Evolutionary conservation across 208 protist genomes (phyloP), one percentile per base, ranked within the genome.

Genomic region (Acanthamoeba lenticulata): DNA sequence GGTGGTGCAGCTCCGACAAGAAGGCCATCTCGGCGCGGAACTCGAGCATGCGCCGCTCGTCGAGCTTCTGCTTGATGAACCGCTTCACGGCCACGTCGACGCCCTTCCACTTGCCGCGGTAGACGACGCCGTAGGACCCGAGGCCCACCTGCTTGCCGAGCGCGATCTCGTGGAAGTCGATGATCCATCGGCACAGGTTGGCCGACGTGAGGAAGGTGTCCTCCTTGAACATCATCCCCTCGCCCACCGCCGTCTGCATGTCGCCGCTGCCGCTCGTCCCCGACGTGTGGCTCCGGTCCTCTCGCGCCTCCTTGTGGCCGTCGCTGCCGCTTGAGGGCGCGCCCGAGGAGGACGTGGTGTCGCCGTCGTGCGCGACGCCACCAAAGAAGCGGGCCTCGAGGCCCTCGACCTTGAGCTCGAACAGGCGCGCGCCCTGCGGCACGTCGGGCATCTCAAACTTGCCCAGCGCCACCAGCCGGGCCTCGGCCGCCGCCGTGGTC

Each of bases 101-200:
- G 19, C 81, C 81, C 40, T 89, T 89, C 81, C 81, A 89, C 40
- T 89, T 89, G 17, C 45, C 81, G 15, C 29, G 29, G 81, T 47
- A 89, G n/a, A 89, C 81, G 6, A 89, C 29, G 7, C 81, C 81
- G 29, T 89, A 89, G 6, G 34, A 45, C 40, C 81, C 81, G 3
- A 89, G 24, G 27, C 81, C 81, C 38, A 81, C 72, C 72, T 81
- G 72, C 34, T 81, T 81, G n/a, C 44, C 81, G 6, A 89, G 6
- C 81, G 52, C 40, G 36, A 89, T 49, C 52, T 89, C 45, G 29
- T n/a, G 1, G n/a, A 47, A 89, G 36, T 89, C 47, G 81, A 89
- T 89, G 38, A 89, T 89, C 81, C 81, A 89, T 7, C 81, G 44
- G n/a, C 81, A 89, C 27, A 89, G 81, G 52, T 89, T 89, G 81